Base-by-base conservation (phyloP, 495 filamentous ascomycete genomes). In the Jackrogersella multiformis region DNA sequence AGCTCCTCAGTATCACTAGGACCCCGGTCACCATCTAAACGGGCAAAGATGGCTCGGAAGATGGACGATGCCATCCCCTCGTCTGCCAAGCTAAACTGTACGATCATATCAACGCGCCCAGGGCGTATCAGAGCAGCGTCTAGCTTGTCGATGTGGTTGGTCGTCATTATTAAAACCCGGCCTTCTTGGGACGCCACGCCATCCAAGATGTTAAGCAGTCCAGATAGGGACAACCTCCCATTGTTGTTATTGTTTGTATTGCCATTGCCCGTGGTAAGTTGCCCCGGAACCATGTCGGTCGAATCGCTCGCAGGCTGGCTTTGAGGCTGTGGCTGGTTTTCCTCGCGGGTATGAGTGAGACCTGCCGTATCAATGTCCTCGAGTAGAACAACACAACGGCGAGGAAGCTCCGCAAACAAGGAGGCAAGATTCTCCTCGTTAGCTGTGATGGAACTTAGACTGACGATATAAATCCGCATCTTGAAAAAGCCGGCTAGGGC, bases 121-220 rank as follows among this genome's bases (percentile, higher is more conserved):
- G 90, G 89, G 0, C 92, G 87, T 55, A 92, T 88, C 2, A 95
- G 81, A 0, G 92, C 91, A 35, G 86, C 80, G 67, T 95, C 92
- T 0, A 95, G 81, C 63, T 89, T 89, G 32, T 93, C 89, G 0
- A 87, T 69, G 69, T 92, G 89, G 69, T 95, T 95, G 44, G 92
- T 93, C 2, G 91, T 94, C 90, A 95, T 94, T 64, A 95, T 89
- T 7, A 94, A 82, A 15, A 94, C 86, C 4, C 90, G 84, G 10
- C 91, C 92, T 73, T 94, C 90, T 53, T 87, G 86, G 0, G 86
- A 87, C 6, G 89, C 88, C n/a, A 93, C 89, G 13, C 92, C 91
- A 66, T 94, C 92, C 28, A 95, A 84, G 30, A 90, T 90, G 66
- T 94, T 95, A 36, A 95, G 79, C 9, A 95, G 78, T 0, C 86